Evolutionary conservation across 352 stramenopile genomes (phyloP).

Genomic region (Pythium pyrilobum): DNA sequence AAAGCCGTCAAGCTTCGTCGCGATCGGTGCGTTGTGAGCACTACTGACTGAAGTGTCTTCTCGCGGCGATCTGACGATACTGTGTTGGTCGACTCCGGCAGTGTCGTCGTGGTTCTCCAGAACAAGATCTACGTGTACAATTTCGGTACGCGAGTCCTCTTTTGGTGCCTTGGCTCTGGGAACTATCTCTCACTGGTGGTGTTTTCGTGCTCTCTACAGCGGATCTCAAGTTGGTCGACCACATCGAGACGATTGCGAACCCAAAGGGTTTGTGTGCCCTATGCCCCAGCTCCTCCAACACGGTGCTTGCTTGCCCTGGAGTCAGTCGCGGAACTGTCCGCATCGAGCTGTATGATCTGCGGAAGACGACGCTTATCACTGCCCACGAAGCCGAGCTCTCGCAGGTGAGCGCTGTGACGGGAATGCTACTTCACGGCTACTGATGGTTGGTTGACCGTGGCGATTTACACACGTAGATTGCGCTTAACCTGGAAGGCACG

Average conservation of each 20-base stretch:
- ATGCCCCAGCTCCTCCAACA: conserved; percentile 90
- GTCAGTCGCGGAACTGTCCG: conserved; percentile 88
- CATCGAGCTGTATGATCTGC: conserved; percentile 96
- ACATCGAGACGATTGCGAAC: conserved; percentile 99
- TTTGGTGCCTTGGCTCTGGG: too few relatives aligned
- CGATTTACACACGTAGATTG: too few relatives aligned
- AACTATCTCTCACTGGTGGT: too few relatives aligned
- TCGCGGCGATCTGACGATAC: not conserved
- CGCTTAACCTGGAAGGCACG: conserved; percentile 93
- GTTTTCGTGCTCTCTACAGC: conserved; percentile 29
- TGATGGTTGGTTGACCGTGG: too few relatives aligned
- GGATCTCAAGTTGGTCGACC: conserved; percentile 96
- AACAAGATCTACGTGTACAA: conserved; percentile 99
- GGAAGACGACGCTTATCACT: conserved; percentile 94
- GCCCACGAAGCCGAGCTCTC: conserved; percentile 94
- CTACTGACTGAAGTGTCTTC: too few relatives aligned
- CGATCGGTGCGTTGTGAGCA: conserved; percentile 80
- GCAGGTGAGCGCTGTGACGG: conserved; percentile 43
- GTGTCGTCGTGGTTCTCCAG: conserved; percentile 95
- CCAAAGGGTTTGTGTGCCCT: conserved; percentile 93
- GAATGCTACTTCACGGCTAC: not conserved
- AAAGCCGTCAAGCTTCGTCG: conserved; percentile 94
- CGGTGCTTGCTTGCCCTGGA: conserved; percentile 95
- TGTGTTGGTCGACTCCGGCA: conserved; percentile 10
- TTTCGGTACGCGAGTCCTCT: conserved; percentile 75